Evolutionary conservation across 208 protist genomes (phyloP).

Genomic region (Spongospora subterranea): DNA sequence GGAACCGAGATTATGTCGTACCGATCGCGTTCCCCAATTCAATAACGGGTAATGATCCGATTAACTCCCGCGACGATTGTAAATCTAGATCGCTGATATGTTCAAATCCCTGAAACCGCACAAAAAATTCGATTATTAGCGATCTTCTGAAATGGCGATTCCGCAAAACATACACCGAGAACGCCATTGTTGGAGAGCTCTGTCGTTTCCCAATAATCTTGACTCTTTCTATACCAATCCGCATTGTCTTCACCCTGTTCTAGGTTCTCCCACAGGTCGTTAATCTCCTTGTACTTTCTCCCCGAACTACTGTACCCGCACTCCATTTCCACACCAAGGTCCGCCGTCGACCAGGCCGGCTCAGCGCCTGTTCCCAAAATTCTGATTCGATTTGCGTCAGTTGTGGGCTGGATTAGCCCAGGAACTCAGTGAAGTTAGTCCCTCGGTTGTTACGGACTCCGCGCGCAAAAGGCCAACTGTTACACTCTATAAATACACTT

Average conservation of each 20-base stretch:
- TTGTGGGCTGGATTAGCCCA: too few relatives aligned
- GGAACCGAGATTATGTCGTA: not conserved
- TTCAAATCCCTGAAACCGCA: not conserved
- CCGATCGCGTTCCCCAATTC: not conserved
- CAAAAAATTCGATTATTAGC: not conserved
- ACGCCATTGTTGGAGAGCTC: conserved; percentile 56
- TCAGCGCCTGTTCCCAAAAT: too few relatives aligned
- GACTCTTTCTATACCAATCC: conserved; percentile 43
- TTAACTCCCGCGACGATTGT: not conserved
- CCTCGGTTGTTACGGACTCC: too few relatives aligned
- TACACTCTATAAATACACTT: too few relatives aligned
- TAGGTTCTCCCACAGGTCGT: not conserved
- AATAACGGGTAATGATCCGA: not conserved
- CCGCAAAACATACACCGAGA: conserved; percentile 52
- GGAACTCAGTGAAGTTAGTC: too few relatives aligned
- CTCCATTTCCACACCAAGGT: too few relatives aligned
- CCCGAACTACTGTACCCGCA: conserved; percentile 38
- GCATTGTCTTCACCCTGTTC: not conserved
- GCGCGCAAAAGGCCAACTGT: too few relatives aligned
- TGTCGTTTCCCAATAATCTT: conserved; percentile 14
- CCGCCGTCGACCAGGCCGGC: too few relatives aligned
- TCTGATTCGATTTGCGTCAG: too few relatives aligned
- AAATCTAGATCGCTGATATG: not conserved
- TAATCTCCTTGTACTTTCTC: not conserved
- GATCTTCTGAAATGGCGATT: not conserved